Evolutionary conservation across 1,139 yeast species (phyloP).

Genomic region (Debaryomycetaceae sp.): DNA sequence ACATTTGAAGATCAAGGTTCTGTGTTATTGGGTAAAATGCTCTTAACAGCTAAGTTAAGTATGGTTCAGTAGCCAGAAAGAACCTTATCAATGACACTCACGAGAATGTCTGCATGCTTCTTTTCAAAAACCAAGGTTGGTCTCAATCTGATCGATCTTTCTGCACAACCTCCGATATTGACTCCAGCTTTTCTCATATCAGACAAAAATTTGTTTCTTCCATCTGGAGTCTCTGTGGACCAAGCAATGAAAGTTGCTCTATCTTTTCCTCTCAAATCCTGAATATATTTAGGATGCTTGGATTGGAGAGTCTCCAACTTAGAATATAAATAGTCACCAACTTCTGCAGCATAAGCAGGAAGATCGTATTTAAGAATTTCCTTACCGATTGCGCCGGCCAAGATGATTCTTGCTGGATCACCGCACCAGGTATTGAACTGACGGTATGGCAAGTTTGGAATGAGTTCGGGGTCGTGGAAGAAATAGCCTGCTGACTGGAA

Average conservation of each 20-base stretch:
- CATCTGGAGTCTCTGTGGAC: conserved; percentile 53
- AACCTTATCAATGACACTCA: conserved; percentile 48
- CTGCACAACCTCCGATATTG: conserved; percentile 82
- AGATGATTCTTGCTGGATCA: conserved; percentile 74
- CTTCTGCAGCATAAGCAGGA: conserved; percentile 50
- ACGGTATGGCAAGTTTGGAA: conserved; percentile 72
- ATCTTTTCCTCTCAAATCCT: conserved; percentile 68
- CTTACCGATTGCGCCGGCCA: conserved; percentile 66
- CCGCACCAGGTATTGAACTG: conserved; percentile 94
- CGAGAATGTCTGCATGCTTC: conserved; percentile 69
- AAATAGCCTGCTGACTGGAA: conserved; percentile 85
- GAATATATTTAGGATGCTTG: conserved; percentile 49
- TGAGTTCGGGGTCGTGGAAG: conserved; percentile 65
- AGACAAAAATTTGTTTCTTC: conserved; percentile 57
- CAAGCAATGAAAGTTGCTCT: conserved; percentile 80
- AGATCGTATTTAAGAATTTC: conserved; percentile 62
- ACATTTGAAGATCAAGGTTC: not conserved
- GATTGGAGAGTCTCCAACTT: conserved; percentile 49
- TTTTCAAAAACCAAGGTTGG: conserved; percentile 74
- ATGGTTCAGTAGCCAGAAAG: conserved; percentile 37
- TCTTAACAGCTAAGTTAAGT: not conserved
- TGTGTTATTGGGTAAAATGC: not conserved
- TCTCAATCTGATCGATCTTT: conserved; percentile 68
- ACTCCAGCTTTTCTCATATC: conserved; percentile 61
- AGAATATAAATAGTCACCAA: conserved; percentile 60